phyloP scores from a whole-genome alignment of 192 early-diverging fungal species.

The Coemansia sp. region DNA sequence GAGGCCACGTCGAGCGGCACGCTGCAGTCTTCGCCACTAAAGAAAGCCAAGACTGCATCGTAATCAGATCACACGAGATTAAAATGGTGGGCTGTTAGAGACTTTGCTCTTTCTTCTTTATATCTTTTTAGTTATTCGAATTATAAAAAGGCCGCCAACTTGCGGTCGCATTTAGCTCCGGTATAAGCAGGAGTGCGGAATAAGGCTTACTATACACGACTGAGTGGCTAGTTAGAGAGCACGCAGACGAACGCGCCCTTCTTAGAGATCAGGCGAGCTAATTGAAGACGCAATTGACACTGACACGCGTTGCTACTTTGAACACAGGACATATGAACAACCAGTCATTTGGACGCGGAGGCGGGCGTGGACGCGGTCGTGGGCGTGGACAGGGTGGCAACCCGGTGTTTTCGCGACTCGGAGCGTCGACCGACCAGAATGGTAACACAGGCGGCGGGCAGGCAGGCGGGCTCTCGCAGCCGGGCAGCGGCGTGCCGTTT shows the following conservation, averaged over 20 bases:
- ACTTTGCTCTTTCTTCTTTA: neutral
- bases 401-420: conserved; percentile 39
- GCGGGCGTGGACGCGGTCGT: conserved; percentile 39
- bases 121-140: neutral
- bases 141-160: neutral
- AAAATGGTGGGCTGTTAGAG: neutral
- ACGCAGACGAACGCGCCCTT: neutral
- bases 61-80: neutral
- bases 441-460: conserved; percentile 5
- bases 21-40: conserved; percentile 3
- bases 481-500: conserved; percentile 22
- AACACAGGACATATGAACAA: neutral
- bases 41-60: conserved; percentile 3
- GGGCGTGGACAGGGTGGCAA: conserved; percentile 29
- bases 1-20: conserved; percentile 21
- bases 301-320: neutral
- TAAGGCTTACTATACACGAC: neutral
- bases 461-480: neutral
- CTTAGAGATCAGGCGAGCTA: neutral
- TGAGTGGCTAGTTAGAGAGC: neutral
- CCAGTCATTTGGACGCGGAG: conserved; percentile 11
- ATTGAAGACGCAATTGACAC: neutral
- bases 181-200: neutral
- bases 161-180: neutral
- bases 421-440: neutral